These are phyloP conservation scores for Tripidium arundinaceum DNA, from an alignment of 202 grass and related monocot genomes.

Conservation along the genomic window DNA sequence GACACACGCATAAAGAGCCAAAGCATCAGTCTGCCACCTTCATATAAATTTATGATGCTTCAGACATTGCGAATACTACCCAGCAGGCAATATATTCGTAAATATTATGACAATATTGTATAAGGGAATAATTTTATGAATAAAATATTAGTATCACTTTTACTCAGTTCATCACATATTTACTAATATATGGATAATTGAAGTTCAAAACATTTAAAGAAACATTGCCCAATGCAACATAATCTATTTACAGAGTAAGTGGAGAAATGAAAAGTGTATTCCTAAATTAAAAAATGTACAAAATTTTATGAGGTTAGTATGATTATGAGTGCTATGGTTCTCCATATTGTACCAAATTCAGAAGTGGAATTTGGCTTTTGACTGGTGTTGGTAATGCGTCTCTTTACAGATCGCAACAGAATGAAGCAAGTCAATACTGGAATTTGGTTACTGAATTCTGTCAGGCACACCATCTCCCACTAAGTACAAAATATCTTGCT, in stretches of 20 bases:
- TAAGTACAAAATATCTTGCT: slow-evolving; percentile 87
- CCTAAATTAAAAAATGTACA: not conserved
- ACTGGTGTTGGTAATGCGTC: slow-evolving; percentile 73
- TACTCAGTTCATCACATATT: not conserved
- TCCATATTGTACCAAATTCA: slow-evolving; percentile 19
- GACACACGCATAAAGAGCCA: slow-evolving; percentile 4
- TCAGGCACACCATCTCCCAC: slow-evolving; percentile 69
- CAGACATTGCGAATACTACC: not conserved
- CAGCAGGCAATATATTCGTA: not conserved
- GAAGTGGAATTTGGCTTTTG: slow-evolving; percentile 62
- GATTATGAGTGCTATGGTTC: not conserved
- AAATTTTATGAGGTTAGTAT: not conserved
- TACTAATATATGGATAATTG: not conserved
- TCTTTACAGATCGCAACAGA: slow-evolving; percentile 68
- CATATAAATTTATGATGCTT: not conserved
- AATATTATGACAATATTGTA: not conserved
- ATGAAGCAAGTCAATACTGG: slow-evolving; percentile 75
- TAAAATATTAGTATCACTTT: not conserved
- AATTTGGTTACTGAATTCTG: slow-evolving; percentile 89
- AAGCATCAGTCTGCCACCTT: not conserved
- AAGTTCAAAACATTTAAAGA: not conserved
- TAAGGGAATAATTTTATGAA: not conserved
- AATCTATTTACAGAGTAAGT: not conserved
- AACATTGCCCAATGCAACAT: not conserved
- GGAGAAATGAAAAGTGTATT: not conserved